phyloP scores from a whole-genome alignment of 768 basidiomycete species.

The Agrocybe chaxingu region DNA sequence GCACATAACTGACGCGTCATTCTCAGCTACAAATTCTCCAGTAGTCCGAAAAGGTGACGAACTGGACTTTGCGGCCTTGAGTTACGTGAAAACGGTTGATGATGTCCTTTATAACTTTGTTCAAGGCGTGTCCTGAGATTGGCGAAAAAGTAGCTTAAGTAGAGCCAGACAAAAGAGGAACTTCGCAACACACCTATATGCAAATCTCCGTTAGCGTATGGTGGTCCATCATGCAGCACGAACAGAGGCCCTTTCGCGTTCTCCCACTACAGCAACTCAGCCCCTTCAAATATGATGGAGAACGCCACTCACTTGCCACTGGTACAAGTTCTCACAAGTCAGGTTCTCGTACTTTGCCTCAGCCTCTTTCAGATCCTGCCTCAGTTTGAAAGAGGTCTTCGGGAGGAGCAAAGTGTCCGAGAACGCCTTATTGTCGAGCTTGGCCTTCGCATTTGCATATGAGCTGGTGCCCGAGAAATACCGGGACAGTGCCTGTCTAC shows the following conservation, averaged over 20 bases:
- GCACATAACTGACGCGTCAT: slow-evolving; percentile 64
- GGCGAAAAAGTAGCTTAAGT: background rate
- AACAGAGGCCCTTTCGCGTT: slow-evolving; percentile 69
- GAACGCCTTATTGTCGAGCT: slow-evolving; percentile 36
- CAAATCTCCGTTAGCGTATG: slow-evolving; percentile 94
- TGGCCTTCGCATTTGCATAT: background rate
- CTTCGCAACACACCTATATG: slow-evolving; percentile 74
- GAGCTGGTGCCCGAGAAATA: slow-evolving; percentile 8
- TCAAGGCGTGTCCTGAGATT: slow-evolving; percentile 82
- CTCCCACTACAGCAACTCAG: slow-evolving; percentile 44
- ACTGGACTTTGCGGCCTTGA: slow-evolving; percentile 80
- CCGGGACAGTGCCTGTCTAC: slow-evolving; percentile 9
- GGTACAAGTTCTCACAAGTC: slow-evolving; percentile 75
- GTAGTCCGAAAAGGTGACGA: slow-evolving; percentile 21
- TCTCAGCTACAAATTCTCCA: background rate
- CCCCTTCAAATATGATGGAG: background rate
- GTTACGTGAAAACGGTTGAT: slow-evolving; percentile 87
- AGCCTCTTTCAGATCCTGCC: slow-evolving; percentile 60
- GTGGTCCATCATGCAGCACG: slow-evolving; percentile 93
- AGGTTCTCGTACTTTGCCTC: slow-evolving; percentile 56
- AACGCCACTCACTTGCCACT: slow-evolving; percentile 60
- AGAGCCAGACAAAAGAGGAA: background rate
- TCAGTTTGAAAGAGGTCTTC: slow-evolving; percentile 74
- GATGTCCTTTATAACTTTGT: slow-evolving; percentile 95
- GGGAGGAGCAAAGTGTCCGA: slow-evolving; percentile 74